These are phyloP conservation scores for Colletotrichum sp. DNA, from an alignment of 2,329 filamentous ascomycete genomes.

Conservation along the genomic window DNA sequence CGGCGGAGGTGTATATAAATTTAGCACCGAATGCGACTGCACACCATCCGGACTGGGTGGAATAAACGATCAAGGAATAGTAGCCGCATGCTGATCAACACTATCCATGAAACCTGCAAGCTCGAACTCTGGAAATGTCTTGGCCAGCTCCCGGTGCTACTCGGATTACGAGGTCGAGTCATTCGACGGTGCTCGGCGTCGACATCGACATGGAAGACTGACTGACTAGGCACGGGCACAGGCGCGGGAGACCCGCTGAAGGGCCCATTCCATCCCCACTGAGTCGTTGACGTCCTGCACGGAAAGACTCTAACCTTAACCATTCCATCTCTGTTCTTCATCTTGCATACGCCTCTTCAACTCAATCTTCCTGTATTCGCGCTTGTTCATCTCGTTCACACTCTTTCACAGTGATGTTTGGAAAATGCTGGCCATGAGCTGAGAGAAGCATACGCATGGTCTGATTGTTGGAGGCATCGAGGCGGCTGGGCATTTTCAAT, in stretches of 20 bases:
- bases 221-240: not conserved
- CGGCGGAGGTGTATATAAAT: not conserved
- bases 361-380: not conserved
- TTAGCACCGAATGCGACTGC: not conserved
- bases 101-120: not conserved
- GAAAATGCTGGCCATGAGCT: not conserved
- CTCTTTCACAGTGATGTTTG: not conserved
- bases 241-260: not conserved
- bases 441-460: not conserved
- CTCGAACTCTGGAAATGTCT: not conserved
- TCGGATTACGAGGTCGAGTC: not conserved
- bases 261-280: not conserved
- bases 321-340: not conserved
- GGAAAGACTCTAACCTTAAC: not conserved
- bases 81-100: not conserved
- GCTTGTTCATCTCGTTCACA: not conserved
- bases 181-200: not conserved
- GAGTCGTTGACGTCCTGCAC: not conserved
- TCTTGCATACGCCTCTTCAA: not conserved
- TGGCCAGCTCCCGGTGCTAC: not conserved
- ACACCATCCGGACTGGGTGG: not conserved
- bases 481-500: not conserved
- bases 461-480: not conserved
- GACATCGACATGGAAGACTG: not conserved
- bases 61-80: not conserved